Evolutionary conservation across 805 yeast species (phyloP), one percentile per base, ranked within the genome.

Genomic region (Schwanniomyces polymorphus): DNA sequence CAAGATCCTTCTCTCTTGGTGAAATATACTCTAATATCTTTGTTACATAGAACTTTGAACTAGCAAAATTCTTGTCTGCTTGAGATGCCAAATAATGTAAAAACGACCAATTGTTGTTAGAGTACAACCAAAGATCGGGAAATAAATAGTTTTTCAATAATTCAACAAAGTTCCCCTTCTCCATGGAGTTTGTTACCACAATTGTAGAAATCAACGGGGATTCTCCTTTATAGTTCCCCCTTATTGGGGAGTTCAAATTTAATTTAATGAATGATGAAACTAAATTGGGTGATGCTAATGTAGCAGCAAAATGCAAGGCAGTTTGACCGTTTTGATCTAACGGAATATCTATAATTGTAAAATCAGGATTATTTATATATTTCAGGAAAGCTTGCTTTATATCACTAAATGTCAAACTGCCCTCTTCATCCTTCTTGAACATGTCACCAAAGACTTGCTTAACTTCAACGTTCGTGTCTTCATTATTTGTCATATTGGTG

Each of bases 121-220:
- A 72, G 42, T 63, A 60, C 43, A 73, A 60, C 67, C 68, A 66
- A 41, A 73, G 51, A 43, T 60, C 56, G 0, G 97, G 97, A 62
- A 87, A 88, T 25, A 92, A 67, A 58, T 83, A 74, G 29, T 63
- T 53, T 55, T 84, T 86, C 44, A 94, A 71, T 43, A 94, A 66
- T 44, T 80, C 80, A 43, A 79, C 79, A 67, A 94, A 94, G 14
- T 88, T 80, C 0, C 86, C 83, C 51, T 82, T 79, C 54, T 90
- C 97, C 68, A 86, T 85, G 51, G 91, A 80, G 60, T 88, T 90
- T 44, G 91, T 91, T 44, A 83, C 97, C 65, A 79, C 82, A 27
- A 91, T 88, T 0, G 97, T 88, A 28, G 95, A 79, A 9, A 91
- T 81, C 29, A 69, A 59, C 1, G 73, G 68, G 4, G 73, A 61